Percentiles rank a stretch among this genome's conserved stretches.
Evolutionary conservation across 23 red algal genomes (phyloP).

Genomic region (Gracilaria domingensis): DNA sequence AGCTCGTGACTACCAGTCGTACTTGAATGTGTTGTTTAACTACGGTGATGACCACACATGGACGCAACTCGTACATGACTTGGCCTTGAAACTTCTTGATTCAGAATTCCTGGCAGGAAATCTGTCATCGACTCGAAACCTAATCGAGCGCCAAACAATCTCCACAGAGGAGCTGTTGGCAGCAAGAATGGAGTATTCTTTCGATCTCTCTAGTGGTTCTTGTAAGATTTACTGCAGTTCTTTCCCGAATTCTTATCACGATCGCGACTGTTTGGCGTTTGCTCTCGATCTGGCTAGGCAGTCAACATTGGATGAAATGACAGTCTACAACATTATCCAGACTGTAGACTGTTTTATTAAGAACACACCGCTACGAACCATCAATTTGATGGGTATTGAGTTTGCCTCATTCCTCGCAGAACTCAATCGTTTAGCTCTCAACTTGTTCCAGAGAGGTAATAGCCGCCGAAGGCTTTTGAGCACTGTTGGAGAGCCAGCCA

Average conservation of each 20-base stretch:
- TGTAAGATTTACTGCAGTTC: constrained; percentile 74
- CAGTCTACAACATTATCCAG: constrained; percentile 68
- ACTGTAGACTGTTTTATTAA: constrained; percentile 56
- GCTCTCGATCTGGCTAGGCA: constrained; percentile 42
- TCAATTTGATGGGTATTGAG: constrained; percentile 45
- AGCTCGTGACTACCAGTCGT: constrained; percentile 2
- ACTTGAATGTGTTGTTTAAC: constrained; percentile 40
- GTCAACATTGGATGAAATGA: constrained; percentile 41
- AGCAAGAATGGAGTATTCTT: constrained; percentile 50
- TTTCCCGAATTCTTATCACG: constrained; percentile 67
- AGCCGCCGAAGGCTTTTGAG: constrained; percentile 40
- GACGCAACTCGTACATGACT: constrained; percentile 68
- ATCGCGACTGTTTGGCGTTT: constrained; percentile 42
- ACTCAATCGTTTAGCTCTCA: constrained; percentile 39
- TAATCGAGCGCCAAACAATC: constrained; percentile 14
- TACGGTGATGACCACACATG: constrained; percentile 76
- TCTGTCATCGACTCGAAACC: not conserved
- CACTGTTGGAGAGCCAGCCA: constrained; percentile 39
- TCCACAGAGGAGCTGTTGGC: constrained; percentile 44
- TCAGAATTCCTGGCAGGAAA: constrained; percentile 12
- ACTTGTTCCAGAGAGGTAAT: constrained; percentile 54
- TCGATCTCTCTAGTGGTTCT: constrained; percentile 35
- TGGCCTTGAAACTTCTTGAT: constrained; percentile 64
- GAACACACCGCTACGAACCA: constrained; percentile 66
- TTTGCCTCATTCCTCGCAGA: constrained; percentile 49